Percentiles rank a stretch among this genome's conserved stretches.
Conservation (phyloP, 306 rosid species). For the Spatholobus suberectus region DNA sequence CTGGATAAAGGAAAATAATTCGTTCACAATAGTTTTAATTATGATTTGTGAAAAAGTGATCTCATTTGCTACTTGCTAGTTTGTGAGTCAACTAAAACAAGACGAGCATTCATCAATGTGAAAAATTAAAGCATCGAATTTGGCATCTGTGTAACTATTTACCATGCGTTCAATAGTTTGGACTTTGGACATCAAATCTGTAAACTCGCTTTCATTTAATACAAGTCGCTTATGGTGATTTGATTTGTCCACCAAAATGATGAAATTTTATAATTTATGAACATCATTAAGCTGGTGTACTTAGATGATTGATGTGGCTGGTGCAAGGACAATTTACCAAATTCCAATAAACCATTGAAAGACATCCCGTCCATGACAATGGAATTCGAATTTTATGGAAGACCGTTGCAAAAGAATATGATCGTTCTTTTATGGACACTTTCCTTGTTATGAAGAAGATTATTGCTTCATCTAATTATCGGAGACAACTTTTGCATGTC, state of each 20-base stretch:
- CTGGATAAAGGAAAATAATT: neutral
- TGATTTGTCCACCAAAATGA: slow-evolving; percentile 1
- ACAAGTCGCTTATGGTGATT: neutral
- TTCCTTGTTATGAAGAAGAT: neutral
- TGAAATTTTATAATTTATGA: slow-evolving; percentile 6
- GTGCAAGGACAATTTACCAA: slow-evolving; percentile 27
- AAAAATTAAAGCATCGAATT: neutral
- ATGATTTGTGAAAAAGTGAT: neutral
- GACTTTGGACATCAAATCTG: neutral
- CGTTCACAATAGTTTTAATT: neutral
- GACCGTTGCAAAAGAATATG: slow-evolving; percentile 50
- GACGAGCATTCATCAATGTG: neutral
- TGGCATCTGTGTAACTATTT: neutral
- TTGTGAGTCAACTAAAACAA: neutral
- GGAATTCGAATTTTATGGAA: slow-evolving; percentile 47
- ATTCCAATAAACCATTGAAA: slow-evolving; percentile 30
- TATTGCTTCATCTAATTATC: neutral
- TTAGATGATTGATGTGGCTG: slow-evolving; percentile 16
- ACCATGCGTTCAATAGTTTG: neutral
- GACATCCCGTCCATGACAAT: neutral
- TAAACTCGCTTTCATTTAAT: neutral
- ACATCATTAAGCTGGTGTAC: slow-evolving; percentile 26
- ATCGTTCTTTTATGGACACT: neutral
- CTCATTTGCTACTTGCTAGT: neutral
- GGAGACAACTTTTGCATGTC: slow-evolving; percentile 48